These are phyloP conservation scores for Sporisorium exsertum DNA, from an alignment of 1,284 basidiomycete genomes.

Conservation along the genomic window DNA sequence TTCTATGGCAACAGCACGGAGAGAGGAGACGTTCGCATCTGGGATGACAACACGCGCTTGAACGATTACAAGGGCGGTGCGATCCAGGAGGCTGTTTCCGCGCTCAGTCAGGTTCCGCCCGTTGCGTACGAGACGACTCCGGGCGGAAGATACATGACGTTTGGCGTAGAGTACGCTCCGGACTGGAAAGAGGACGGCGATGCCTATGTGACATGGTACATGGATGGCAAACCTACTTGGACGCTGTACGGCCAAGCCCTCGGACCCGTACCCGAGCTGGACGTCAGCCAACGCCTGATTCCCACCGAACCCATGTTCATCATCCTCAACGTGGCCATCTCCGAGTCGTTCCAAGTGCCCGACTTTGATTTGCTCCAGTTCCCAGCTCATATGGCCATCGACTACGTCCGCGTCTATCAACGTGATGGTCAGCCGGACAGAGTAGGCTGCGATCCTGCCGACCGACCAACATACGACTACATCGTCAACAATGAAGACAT, in stretches of 20 bases:
- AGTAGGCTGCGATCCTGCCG: constrained; percentile 63
- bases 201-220: constrained; percentile 61
- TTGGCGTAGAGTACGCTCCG: constrained; percentile 68
- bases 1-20: constrained; percentile 54
- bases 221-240: constrained; percentile 65
- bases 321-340: constrained; percentile 63
- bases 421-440: constrained; percentile 68
- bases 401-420: constrained; percentile 73
- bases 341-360: constrained; percentile 71
- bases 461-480: constrained; percentile 66
- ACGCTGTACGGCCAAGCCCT: constrained; percentile 54
- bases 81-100: constrained; percentile 68
- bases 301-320: constrained; percentile 65
- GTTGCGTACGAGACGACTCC: constrained; percentile 50
- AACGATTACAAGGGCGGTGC: constrained; percentile 66
- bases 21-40: constrained; percentile 48
- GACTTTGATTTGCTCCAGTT: constrained; percentile 69
- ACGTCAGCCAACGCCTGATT: constrained; percentile 56
- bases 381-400: constrained; percentile 71
- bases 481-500: constrained; percentile 64
- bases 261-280: constrained; percentile 45
- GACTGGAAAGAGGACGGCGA: constrained; percentile 62
- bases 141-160: constrained; percentile 48
- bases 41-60: constrained; percentile 48
- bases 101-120: constrained; percentile 55